Base-by-base conservation (phyloP, 441 rosid genomes). In the Erodium trifolium region DNA sequence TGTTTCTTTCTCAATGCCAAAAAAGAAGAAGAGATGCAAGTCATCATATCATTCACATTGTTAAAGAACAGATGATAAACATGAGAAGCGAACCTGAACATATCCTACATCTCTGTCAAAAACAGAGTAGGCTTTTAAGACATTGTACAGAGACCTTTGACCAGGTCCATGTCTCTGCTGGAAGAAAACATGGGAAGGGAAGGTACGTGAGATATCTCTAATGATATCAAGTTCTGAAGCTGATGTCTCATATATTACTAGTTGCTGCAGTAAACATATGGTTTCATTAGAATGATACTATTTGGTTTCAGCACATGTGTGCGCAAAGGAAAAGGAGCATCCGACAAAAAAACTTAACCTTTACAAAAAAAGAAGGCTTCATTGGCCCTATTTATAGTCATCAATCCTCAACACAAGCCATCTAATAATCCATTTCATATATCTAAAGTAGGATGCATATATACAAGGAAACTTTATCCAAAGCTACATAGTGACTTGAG, bases 131-230 rank as follows among this genome's bases (percentile, higher is more conserved):
- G 98, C 98, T 87, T 91, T 93, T 71, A 93, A 73, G 73, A 93
- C 97, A 87, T 89, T 93, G 82, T 93, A 89, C 41, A 93, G 86
- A 47, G 97, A 93, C 87, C 97, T 89, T 71, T 91, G 98, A 71
- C 96, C 97, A 37, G 98, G 98, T 68, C 98, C 98, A 67, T 93
- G 98, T 79, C 96, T 88, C 87, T 89, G 94, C 82, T 86, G 96
- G 80, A 91, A 93, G 88, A 93, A 93, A 73, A 93, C 95, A 81
- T 93, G 98, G 11, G 98, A 88, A 47, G 97, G 98, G 59, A 89
- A 93, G 63, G 98, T 91, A 37, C 98, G 97, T 18, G 95, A 87
- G 73, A 93, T 93, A 79, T 93, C 98, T 14, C 96, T 83, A 72
- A 93, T 93, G 75, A 89, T 93, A 79, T 91, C 98, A 69, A 89